Base-by-base conservation (phyloP, 1,139 yeast genomes). In the Candida sp. region DNA sequence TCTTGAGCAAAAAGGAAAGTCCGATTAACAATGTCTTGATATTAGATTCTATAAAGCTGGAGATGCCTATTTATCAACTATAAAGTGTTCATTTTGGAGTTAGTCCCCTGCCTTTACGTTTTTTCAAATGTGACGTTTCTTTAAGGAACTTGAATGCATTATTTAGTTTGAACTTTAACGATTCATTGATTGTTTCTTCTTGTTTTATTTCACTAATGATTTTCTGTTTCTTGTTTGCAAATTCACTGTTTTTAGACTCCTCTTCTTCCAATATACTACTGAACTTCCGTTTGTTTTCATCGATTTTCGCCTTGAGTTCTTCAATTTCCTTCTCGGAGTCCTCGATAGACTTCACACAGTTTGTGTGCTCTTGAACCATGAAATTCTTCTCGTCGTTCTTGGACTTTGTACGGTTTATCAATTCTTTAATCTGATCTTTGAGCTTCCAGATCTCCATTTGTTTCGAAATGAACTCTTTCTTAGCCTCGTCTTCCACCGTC, bases 1-100 rank as follows among this genome's bases (percentile, higher is more conserved):
- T 80, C 49, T 72, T 94, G 52, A 88, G 96, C 48, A 82, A 82
- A 57, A 85, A 86, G 59, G 93, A 90, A 58, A 79, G 86, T 49
- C 97, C 98, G 1, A 77, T 93, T 40, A 93, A 91, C 63, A 94
- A 96, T 66, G 78, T 90, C 47, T 77, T 90, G 58, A 70, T 94
- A 1, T 78, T 92, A 47, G 97, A 93, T 71, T 93, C 94, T 11
- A 68, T 78, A 28, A 76, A 77, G 35, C 77, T 86, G 38, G 87
- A 85, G 54, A 90, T 91, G 84, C 97, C 97, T 37, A 84, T 93
- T 34, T 92, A 83, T 64, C 68, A 70, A 47, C 63, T 85, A 55
- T 80, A 66, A 54, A 42, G 25, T 11, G 9, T 22, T 46, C 51
- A 61, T 42, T 58, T 58, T 31, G 80, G 79, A 2, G 80, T 73